Percentiles rank a stretch among this genome's conserved stretches.
These are phyloP conservation scores for Alternaria arborescens DNA, from an alignment of 2,329 filamentous ascomycete genomes.

Conservation along the genomic window DNA sequence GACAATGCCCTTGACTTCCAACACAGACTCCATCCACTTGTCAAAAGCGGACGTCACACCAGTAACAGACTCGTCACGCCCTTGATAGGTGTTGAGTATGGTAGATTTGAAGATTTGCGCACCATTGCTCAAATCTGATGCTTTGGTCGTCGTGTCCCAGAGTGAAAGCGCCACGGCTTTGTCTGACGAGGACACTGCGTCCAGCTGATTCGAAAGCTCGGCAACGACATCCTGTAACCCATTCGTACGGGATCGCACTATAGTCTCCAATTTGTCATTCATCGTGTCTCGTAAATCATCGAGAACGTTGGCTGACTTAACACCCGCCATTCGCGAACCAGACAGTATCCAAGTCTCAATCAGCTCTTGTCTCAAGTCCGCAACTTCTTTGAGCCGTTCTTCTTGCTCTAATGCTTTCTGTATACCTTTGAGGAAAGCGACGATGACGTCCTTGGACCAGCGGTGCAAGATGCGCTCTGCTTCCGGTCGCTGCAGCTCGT, in stretches of 20 bases:
- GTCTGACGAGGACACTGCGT: conserved; percentile 61
- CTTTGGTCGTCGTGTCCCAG: conserved; percentile 73
- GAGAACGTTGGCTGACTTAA: conserved; percentile 74
- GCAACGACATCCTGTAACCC: conserved; percentile 72
- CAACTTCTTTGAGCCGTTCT: conserved; percentile 72
- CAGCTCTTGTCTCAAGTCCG: conserved; percentile 73
- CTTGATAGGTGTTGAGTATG: conserved; percentile 74
- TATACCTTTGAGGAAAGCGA: conserved; percentile 64
- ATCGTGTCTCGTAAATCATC: conserved; percentile 73
- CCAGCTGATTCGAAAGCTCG: conserved; percentile 69
- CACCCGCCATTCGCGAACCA: conserved; percentile 68
- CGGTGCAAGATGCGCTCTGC: conserved; percentile 51
- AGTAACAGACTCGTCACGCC: conserved; percentile 73
- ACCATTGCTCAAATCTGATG: conserved; percentile 71
- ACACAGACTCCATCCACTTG: conserved; percentile 77
- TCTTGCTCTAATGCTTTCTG: conserved; percentile 67
- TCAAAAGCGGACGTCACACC: conserved; percentile 70
- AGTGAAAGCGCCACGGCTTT: conserved; percentile 61
- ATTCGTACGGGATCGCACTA: conserved; percentile 70
- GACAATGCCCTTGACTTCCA: conserved; percentile 69
- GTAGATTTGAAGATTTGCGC: conserved; percentile 73
- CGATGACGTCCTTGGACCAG: conserved; percentile 53
- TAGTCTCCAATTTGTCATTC: conserved; percentile 70
- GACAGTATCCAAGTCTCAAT: conserved; percentile 79
- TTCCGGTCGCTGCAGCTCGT: conserved; percentile 64